Evolutionary conservation across 495 filamentous ascomycete species (phyloP).

Genomic region (Penicillium nucicola): DNA sequence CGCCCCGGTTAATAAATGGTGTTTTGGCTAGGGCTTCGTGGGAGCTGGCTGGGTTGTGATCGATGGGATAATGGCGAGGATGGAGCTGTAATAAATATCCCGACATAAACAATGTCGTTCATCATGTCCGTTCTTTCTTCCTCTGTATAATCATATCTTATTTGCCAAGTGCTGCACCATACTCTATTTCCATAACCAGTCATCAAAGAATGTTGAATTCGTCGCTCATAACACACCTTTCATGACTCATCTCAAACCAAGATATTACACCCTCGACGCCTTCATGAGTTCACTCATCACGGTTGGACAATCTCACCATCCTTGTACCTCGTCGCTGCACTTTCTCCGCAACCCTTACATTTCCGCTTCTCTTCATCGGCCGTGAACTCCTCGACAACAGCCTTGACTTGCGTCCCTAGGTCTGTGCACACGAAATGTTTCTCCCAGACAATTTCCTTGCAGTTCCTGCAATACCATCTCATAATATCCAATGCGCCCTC

Average conservation of each 20-base stretch:
- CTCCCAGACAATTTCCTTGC: constrained; percentile 76
- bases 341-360: constrained; percentile 72
- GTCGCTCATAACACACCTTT: constrained; percentile 9
- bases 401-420: constrained; percentile 95
- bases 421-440: constrained; percentile 84
- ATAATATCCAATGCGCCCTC: constrained; percentile 68
- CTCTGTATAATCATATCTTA: no score
- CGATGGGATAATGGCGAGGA: not conserved
- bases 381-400: constrained; percentile 81
- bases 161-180: no score
- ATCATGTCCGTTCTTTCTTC: no score
- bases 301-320: constrained; percentile 46
- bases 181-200: not conserved
- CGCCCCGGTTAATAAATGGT: not conserved
- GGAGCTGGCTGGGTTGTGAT: not conserved
- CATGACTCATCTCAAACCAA: not conserved
- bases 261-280: not conserved
- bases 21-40: not conserved
- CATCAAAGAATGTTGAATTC: constrained; percentile 5
- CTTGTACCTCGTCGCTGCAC: constrained; percentile 54
- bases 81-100: not conserved
- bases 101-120: not conserved
- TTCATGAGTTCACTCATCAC: constrained; percentile 14
- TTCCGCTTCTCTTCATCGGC: constrained; percentile 66
- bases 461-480: constrained; percentile 76